Conservation (phyloP, 2,329 filamentous ascomycete species). For the Coniochaeta sp. region DNA sequence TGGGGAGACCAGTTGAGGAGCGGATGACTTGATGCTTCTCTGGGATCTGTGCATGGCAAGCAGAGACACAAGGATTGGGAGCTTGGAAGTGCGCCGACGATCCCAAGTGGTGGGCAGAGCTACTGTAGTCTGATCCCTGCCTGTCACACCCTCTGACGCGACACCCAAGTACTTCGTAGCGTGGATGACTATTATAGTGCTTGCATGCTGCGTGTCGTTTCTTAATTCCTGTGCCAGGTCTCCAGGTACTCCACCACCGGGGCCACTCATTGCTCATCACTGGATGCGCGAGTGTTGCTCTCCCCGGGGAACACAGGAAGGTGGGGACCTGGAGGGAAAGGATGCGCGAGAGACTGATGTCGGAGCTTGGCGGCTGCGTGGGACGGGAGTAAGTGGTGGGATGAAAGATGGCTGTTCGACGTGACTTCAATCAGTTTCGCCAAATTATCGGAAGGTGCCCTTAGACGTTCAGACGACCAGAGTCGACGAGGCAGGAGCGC, state of each 20-base stretch:
- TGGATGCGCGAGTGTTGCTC: too few species aligned
- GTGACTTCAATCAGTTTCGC: too few species aligned
- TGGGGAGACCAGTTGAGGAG: background rate
- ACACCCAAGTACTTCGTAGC: background rate
- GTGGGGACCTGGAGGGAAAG: too few species aligned
- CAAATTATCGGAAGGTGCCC: too few species aligned
- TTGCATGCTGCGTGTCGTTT: background rate
- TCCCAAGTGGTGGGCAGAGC: background rate
- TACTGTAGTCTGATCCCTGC: background rate
- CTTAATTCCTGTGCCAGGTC: background rate
- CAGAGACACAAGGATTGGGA: background rate
- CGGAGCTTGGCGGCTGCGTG: too few species aligned
- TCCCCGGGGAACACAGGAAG: too few species aligned
- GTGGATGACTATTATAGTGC: background rate
- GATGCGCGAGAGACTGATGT: too few species aligned
- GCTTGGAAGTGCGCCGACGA: background rate
- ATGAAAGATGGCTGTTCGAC: too few species aligned
- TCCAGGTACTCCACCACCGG: too few species aligned
- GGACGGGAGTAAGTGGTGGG: too few species aligned
- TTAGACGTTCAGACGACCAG: too few species aligned
- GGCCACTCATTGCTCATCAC: background rate
- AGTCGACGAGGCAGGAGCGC: too few species aligned
- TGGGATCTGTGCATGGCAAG: background rate
- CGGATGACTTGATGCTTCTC: background rate
- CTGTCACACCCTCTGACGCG: background rate